These are phyloP conservation scores for Rachicladosporium sp. DNA, from an alignment of 2,329 filamentous ascomycete genomes.

Conservation along the genomic window DNA sequence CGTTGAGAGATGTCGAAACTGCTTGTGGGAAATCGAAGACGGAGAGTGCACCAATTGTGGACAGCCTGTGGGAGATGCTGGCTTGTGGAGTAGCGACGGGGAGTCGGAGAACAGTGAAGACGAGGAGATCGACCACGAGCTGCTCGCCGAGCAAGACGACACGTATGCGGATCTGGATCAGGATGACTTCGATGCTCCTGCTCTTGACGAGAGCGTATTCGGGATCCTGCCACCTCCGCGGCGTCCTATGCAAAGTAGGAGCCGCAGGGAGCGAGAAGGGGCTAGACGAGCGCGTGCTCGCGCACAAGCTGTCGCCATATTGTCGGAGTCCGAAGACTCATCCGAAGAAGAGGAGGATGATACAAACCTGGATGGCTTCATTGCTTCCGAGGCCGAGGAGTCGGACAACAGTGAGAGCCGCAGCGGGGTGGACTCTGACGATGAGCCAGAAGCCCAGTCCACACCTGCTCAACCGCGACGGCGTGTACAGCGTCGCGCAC, in stretches of 20 bases:
- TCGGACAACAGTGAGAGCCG: constrained; percentile 3
- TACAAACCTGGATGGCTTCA: constrained; percentile 10
- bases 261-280: constrained; percentile 1
- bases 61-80: constrained; percentile 38
- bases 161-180: constrained; percentile 9
- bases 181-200: constrained; percentile 6
- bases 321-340: constrained; percentile 4
- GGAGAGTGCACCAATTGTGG: constrained; percentile 44
- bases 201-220: constrained; percentile 8
- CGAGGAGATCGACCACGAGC: constrained; percentile 15
- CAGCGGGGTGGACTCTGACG: constrained; percentile 11
- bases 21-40: constrained; percentile 52
- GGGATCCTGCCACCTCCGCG: not conserved
- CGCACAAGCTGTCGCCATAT: constrained; percentile 7
- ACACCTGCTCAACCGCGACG: not conserved
- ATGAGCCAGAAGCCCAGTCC: constrained; percentile 8
- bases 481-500: not conserved
- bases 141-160: too few relatives aligned
- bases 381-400: constrained; percentile 7
- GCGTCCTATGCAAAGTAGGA: constrained; percentile 1
- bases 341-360: constrained; percentile 9
- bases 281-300: constrained; percentile 7
- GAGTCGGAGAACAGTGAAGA: constrained; percentile 22
- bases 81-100: constrained; percentile 15
- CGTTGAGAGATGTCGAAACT: constrained; percentile 50